Evolutionary conservation across 75 land plant species (phyloP).

Genomic region (Ceratopteris richardii): DNA sequence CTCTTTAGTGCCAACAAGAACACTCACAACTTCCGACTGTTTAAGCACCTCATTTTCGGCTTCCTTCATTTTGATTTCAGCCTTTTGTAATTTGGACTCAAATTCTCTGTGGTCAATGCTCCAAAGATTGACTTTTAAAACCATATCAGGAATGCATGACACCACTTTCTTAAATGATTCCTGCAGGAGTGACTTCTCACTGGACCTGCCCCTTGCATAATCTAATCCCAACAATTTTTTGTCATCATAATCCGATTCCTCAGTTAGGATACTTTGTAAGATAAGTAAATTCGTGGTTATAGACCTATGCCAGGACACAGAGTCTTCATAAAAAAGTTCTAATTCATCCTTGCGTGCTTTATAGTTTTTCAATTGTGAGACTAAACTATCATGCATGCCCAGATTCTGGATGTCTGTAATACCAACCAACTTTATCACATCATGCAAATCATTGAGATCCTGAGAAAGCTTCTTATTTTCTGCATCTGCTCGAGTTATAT

Average conservation of each 20-base stretch:
- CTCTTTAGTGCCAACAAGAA: not conserved
- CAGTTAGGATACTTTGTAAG: not conserved
- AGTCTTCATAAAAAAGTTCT: conserved; percentile 1
- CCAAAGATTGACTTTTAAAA: not conserved
- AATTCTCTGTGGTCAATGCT: not conserved
- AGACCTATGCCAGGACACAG: not conserved
- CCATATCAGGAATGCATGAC: not conserved
- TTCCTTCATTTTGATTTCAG: not conserved
- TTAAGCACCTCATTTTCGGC: not conserved
- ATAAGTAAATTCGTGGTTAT: conserved; percentile 1
- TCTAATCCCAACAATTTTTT: not conserved
- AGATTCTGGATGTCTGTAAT: not conserved
- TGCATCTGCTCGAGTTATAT: not conserved
- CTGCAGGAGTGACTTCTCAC: not conserved
- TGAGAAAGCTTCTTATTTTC: not conserved
- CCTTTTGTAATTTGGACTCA: not conserved
- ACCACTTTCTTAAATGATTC: not conserved
- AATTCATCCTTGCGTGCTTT: conserved; percentile 1
- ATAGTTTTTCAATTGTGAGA: not conserved
- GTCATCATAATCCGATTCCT: not conserved
- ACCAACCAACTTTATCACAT: not conserved
- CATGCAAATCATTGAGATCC: not conserved
- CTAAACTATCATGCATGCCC: not conserved
- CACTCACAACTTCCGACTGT: not conserved
- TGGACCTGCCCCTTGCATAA: not conserved